Percentiles rank a stretch among this genome's conserved stretches.
Conservation (phyloP, 225 moss, liverwort and hornwort species). For the Pseudoscleropodium purum region DNA sequence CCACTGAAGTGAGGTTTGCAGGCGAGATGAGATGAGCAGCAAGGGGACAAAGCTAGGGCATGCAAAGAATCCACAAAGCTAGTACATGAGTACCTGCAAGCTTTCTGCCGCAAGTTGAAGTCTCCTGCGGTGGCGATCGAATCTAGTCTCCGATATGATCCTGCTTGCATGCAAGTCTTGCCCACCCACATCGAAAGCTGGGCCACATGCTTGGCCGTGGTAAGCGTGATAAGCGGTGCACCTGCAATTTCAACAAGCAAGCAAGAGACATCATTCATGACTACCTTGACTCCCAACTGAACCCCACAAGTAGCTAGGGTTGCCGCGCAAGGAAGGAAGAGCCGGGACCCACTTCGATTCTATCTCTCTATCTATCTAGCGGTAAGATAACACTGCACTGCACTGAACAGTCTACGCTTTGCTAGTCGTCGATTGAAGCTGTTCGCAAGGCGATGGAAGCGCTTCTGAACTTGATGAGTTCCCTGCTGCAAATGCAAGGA, state of each 20-base stretch:
- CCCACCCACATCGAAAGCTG: neutral
- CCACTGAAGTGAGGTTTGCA: neutral
- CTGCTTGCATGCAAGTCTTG: neutral
- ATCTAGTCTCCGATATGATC: neutral
- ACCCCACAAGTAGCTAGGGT: neutral
- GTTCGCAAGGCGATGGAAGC: neutral
- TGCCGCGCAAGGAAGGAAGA: neutral
- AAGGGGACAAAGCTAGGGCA: neutral
- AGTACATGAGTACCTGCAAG: neutral
- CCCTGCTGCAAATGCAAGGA: neutral
- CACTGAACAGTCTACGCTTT: neutral
- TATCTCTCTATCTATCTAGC: neutral
- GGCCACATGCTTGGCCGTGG: neutral
- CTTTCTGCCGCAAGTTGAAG: neutral
- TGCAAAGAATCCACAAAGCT: neutral
- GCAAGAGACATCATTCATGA: neutral
- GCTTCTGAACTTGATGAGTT: neutral
- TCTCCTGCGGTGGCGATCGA: neutral
- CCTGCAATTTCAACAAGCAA: neutral
- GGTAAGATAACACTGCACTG: neutral
- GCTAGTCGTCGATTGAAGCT: neutral
- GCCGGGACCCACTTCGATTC: neutral
- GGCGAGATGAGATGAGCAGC: neutral
- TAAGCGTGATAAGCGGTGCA: neutral
- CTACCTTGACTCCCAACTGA: neutral